A percentile compares a stretch with the other conserved stretches of the same genome.
phyloP scores from a whole-genome alignment of 441 rosid species.

The Jatropha multifida region DNA sequence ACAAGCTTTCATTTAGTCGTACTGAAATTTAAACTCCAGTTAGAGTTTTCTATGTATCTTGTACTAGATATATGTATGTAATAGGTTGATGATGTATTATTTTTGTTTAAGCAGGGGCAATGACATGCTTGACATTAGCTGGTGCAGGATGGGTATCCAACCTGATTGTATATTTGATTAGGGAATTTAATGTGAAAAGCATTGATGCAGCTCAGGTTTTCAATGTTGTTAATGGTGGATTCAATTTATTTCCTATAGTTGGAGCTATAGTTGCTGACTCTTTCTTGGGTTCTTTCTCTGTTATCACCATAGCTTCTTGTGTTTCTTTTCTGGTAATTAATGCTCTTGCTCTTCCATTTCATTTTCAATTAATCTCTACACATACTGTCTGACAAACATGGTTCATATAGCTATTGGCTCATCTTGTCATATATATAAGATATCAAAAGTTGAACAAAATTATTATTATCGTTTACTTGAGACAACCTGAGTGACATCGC shows the following conservation, averaged over 20 bases:
- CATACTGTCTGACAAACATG: too few relatives aligned
- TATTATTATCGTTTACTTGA: too few relatives aligned
- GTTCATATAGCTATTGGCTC: too few relatives aligned
- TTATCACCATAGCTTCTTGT: slow-evolving; percentile 18
- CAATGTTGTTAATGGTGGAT: slow-evolving; percentile 24
- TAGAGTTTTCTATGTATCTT: too few relatives aligned
- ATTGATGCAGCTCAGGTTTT: slow-evolving; percentile 33
- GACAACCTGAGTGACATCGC: too few relatives aligned
- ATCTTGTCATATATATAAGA: too few relatives aligned
- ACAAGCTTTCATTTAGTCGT: neutral
- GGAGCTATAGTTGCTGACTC: slow-evolving; percentile 41
- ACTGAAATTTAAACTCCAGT: too few relatives aligned
- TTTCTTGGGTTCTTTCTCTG: slow-evolving; percentile 30
- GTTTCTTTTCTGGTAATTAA: slow-evolving; percentile 35
- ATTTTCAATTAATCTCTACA: too few relatives aligned
- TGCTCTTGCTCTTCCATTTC: neutral
- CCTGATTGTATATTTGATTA: slow-evolving; percentile 48
- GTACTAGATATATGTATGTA: neutral
- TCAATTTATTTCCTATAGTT: slow-evolving; percentile 22
- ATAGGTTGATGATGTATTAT: neutral
- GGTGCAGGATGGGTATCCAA: slow-evolving; percentile 42
- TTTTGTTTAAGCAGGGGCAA: slow-evolving; percentile 28
- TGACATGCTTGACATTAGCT: slow-evolving; percentile 36
- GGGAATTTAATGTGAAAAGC: slow-evolving; percentile 40
- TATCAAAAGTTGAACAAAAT: too few relatives aligned